Evolutionary conservation across 352 stramenopile genomes (phyloP), one percentile per base, ranked within the genome.

Genomic region (Blastocystis sp.): DNA sequence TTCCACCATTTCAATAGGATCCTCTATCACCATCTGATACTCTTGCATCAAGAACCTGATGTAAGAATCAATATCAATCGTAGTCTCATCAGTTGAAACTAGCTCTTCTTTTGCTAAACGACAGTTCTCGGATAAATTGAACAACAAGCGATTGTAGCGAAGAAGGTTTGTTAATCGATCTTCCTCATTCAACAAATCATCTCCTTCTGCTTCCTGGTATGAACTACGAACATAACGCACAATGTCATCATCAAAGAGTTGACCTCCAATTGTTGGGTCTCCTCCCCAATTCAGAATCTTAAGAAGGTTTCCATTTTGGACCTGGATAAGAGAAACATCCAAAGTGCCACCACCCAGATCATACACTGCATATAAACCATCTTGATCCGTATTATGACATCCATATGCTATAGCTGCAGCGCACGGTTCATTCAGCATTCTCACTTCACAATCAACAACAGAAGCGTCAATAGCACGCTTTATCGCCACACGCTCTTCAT

Each of bases 321-420:
- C n/a, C 29, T 27, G 19, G 21, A 83, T 24, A 9, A 83, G 19
- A 16, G 46, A 57, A 14, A 83, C 49, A 42, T 83, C 71, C 19
- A 49, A 83, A 12, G 71, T 83, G 21, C 71, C 71, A 66, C 71
- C 71, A 54, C 71, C 71, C 0, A 63, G 24, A 63, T 83, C 71
- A 46, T 65, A 63, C 0, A 83, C 42, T 21, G 58, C n/a, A 61
- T 65, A 63, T 43, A 65, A 92, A 88, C 97, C 96, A 49, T 95
- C 92, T 35, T 93, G 91, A n/a, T 89, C 29, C 93, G 97, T 90
- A 90, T 98, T 95, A 89, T 98, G 95, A 35, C 98, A 91, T 49
- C 96, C 96, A 90, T 99, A 99, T 21, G 96, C 95, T 89, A 98
- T 97, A 63, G 95, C 96, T 61, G 96, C 96, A 54, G 96, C 95